Conservation (phyloP, 148 eudicot genomes). For the Agrostemma githago region DNA sequence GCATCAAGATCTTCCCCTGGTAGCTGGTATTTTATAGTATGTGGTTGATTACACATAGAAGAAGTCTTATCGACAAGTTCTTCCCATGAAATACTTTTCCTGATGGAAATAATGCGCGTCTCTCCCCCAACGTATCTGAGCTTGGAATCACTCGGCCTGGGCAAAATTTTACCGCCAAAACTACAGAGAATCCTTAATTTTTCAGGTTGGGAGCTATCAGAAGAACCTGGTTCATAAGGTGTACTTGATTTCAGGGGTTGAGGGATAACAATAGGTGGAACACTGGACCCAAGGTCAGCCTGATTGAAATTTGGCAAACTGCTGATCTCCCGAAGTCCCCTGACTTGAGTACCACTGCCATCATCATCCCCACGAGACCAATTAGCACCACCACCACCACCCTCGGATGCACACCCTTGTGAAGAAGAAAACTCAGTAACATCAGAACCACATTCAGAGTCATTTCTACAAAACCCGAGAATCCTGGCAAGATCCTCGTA, state of each 20-base stretch:
- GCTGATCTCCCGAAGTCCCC: slow-evolving; percentile 30
- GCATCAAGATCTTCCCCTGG: slow-evolving; percentile 98
- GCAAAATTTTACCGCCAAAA: slow-evolving; percentile 89
- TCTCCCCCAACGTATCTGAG: slow-evolving; percentile 97
- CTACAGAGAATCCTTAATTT: slow-evolving; percentile 89
- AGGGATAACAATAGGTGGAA: slow-evolving; percentile 35
- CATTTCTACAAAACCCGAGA: slow-evolving; percentile 60
- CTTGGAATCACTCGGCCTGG: slow-evolving; percentile 85
- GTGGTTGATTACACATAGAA: slow-evolving; percentile 63
- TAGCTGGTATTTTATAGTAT: slow-evolving; percentile 84
- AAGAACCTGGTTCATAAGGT: slow-evolving; percentile 39
- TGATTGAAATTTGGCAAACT: slow-evolving; percentile 29
- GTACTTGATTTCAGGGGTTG: slow-evolving; percentile 34
- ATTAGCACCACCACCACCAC: slow-evolving; percentile 21
- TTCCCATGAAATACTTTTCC: slow-evolving; percentile 55
- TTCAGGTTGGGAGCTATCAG: slow-evolving; percentile 52
- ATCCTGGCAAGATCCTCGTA: slow-evolving; percentile 62
- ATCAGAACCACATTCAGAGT: slow-evolving; percentile 67
- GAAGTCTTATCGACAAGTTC: slow-evolving; percentile 68
- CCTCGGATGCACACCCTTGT: slow-evolving; percentile 42
- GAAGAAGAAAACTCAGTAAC: slow-evolving; percentile 50
- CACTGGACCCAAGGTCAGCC: slow-evolving; percentile 28
- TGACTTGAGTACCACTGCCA: slow-evolving; percentile 20
- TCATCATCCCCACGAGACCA: slow-evolving; percentile 28
- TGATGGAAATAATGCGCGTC: slow-evolving; percentile 71